These are phyloP conservation scores for Trichoderma simmonsii DNA, from an alignment of 2,329 filamentous ascomycete genomes.

Conservation along the genomic window DNA sequence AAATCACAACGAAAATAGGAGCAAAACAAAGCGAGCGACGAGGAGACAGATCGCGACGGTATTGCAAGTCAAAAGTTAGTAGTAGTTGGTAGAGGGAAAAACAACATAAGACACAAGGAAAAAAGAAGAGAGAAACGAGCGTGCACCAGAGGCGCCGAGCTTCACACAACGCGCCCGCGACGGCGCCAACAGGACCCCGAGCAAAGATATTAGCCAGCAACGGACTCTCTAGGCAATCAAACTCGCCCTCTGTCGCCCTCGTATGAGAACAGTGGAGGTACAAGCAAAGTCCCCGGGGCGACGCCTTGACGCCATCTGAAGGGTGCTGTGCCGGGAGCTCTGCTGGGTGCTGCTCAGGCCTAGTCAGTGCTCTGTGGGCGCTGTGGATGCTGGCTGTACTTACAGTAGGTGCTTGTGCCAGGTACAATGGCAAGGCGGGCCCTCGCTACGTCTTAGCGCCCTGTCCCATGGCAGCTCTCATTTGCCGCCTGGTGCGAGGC, in stretches of 20 bases:
- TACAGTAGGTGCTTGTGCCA: constrained; percentile 3
- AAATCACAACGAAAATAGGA: neutral
- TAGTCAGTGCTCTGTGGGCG: neutral
- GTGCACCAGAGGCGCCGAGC: neutral
- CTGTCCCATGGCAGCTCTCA: constrained; percentile 3
- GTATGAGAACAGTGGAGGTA: neutral
- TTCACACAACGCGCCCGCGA: constrained; percentile 4
- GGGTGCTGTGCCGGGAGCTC: neutral
- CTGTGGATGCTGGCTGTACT: neutral
- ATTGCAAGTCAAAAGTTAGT: neutral
- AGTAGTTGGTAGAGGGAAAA: neutral
- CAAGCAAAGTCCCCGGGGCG: neutral
- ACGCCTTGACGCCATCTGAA: constrained; percentile 2
- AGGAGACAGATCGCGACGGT: neutral
- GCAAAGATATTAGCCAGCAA: neutral
- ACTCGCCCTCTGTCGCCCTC: neutral
- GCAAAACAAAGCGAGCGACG: constrained; percentile 10
- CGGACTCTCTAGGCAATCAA: neutral
- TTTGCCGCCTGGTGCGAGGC: constrained; percentile 1
- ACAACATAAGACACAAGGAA: neutral
- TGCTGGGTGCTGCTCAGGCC: neutral
- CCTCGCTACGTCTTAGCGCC: constrained; percentile 12
- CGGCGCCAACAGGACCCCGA: neutral
- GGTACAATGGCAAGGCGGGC: neutral
- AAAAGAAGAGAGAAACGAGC: neutral